Percentiles rank a stretch among this genome's conserved stretches.
phyloP scores from a whole-genome alignment of 345 rosid species.

The Eucalyptus caleyi region DNA sequence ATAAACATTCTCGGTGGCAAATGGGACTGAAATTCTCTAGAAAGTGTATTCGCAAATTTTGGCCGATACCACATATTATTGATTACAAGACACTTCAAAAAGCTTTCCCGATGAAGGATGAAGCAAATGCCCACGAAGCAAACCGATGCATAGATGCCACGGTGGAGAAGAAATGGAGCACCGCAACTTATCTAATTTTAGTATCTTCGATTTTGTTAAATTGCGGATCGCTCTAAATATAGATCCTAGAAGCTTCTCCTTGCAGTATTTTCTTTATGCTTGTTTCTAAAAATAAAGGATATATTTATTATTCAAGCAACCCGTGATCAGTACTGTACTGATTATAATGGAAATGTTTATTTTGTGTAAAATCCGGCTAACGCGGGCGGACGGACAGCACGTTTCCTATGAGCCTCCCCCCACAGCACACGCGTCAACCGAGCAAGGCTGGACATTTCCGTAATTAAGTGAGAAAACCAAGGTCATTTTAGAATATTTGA shows the following conservation, averaged over 20 bases:
- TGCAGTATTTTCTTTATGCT: not conserved
- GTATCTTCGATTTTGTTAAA: not conserved
- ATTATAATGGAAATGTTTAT: not conserved
- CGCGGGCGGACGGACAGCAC: not conserved
- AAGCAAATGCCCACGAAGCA: not conserved
- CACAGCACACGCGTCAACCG: not conserved
- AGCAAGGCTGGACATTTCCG: not conserved
- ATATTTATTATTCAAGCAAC: not conserved
- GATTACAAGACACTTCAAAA: not conserved
- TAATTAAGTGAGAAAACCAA: constrained; percentile 4
- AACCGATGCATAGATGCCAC: not conserved
- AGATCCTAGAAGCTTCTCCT: accelerated
- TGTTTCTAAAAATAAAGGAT: not conserved
- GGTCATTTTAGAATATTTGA: not conserved
- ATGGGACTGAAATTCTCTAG: no score
- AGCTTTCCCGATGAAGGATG: not conserved
- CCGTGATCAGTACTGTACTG: not conserved
- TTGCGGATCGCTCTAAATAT: not conserved
- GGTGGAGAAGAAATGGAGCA: not conserved
- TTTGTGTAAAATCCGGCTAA: not conserved
- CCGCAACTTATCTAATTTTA: not conserved
- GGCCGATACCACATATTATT: not conserved
- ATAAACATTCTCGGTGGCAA: not conserved
- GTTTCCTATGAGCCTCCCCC: not conserved
- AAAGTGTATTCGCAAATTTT: no score